These are phyloP conservation scores for Microthlaspi erraticum DNA, from an alignment of 345 rosid species.

Conservation along the genomic window DNA sequence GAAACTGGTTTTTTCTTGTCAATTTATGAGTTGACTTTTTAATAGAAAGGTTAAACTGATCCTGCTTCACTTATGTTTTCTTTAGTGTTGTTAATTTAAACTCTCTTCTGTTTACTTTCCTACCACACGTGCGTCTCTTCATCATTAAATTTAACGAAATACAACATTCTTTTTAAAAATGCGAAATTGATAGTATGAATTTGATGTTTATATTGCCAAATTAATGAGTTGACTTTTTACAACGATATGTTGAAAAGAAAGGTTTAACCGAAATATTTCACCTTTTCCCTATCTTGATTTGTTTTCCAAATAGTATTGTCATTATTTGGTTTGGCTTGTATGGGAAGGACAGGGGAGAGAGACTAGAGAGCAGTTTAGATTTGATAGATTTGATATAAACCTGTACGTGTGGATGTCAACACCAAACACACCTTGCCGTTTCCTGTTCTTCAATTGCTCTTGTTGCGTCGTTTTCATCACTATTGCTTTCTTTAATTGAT, in stretches of 20 bases:
- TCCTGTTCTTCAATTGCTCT: slow-evolving; percentile 25
- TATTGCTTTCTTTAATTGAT: slow-evolving; percentile 13
- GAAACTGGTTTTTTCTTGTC: not conserved
- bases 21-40: slow-evolving; percentile 36
- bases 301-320: slow-evolving; percentile 6
- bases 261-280: slow-evolving; percentile 26
- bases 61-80: not conserved
- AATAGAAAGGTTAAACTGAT: not conserved
- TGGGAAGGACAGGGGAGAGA: slow-evolving; percentile 24
- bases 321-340: slow-evolving; percentile 36
- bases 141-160: not conserved
- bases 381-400: slow-evolving; percentile 56
- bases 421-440: slow-evolving; percentile 46
- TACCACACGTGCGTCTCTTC: slow-evolving; percentile 13
- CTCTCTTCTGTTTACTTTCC: slow-evolving; percentile 8
- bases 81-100: too few relatives aligned
- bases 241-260: slow-evolving; percentile 15
- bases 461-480: slow-evolving; percentile 47
- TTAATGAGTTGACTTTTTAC: slow-evolving; percentile 39
- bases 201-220: not conserved
- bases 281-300: not conserved
- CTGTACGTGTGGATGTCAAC: slow-evolving; percentile 44
- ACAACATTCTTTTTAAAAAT: not conserved
- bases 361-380: slow-evolving; percentile 45
- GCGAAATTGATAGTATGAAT: not conserved